These are phyloP conservation scores for Calocera viscosa DNA, from an alignment of 768 basidiomycete genomes.

Conservation along the genomic window DNA sequence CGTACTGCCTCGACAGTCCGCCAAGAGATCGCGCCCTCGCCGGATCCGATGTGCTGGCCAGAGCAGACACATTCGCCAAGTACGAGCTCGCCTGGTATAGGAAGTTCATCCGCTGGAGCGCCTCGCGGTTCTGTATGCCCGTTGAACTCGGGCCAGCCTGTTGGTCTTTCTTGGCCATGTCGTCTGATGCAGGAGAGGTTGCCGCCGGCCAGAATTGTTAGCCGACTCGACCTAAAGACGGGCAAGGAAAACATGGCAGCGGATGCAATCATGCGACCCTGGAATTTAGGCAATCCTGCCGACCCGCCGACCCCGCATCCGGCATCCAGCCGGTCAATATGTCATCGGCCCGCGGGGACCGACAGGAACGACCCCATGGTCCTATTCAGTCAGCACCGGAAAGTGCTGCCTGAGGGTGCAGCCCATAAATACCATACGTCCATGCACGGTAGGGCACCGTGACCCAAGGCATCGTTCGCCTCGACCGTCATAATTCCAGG, in stretches of 20 bases:
- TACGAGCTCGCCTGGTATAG: constrained; percentile 70
- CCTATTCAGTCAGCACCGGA: not conserved
- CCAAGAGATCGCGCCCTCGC: constrained; percentile 18
- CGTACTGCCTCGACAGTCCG: constrained; percentile 54
- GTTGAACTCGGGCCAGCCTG: constrained; percentile 40
- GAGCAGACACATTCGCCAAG: constrained; percentile 31
- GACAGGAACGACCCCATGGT: not conserved
- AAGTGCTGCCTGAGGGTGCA: not conserved
- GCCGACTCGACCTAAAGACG: not conserved
- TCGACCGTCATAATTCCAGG: not conserved
- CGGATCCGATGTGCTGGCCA: not conserved
- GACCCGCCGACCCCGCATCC: constrained; percentile 5
- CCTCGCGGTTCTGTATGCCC: constrained; percentile 52
- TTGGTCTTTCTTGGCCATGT: constrained; percentile 34
- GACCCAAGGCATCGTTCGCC: not conserved
- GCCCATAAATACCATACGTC: not conserved
- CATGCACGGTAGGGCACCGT: not conserved
- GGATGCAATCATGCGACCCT: not conserved
- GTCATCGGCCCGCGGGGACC: not conserved
- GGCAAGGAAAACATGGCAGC: not conserved
- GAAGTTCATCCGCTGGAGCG: constrained; percentile 73
- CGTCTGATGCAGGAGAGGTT: not conserved
- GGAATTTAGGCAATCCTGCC: not conserved
- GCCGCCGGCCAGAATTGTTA: not conserved
- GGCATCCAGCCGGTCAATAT: not conserved